These are phyloP conservation scores for Amanita inopinata DNA, from an alignment of 768 basidiomycete species.

Conservation along the genomic window DNA sequence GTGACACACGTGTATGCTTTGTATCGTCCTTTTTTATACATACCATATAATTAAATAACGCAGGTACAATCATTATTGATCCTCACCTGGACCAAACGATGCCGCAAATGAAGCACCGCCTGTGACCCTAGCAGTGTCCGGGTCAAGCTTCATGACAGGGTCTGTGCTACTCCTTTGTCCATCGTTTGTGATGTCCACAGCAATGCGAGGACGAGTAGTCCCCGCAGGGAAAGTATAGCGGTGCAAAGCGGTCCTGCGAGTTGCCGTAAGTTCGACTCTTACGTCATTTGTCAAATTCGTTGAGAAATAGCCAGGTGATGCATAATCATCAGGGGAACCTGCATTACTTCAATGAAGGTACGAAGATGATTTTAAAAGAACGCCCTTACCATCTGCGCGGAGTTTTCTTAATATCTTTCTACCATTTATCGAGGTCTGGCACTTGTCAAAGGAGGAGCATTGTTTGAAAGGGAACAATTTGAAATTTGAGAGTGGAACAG, in stretches of 20 bases:
- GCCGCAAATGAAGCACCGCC: conserved; percentile 40
- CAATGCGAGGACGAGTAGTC: conserved; percentile 39
- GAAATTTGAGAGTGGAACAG: conserved; percentile 49
- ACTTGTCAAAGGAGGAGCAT: conserved; percentile 44
- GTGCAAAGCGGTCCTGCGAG: conserved; percentile 49
- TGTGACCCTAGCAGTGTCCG: conserved; percentile 37
- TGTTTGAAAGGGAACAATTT: conserved; percentile 46
- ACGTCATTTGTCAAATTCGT: conserved; percentile 51
- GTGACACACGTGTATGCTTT: conserved; percentile 50
- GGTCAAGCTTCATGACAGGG: conserved; percentile 39
- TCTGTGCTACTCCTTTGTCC: conserved; percentile 42
- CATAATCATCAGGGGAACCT: conserved; percentile 52
- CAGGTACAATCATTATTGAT: background rate
- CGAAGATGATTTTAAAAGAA: background rate
- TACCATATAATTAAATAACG: background rate
- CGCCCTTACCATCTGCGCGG: conserved; percentile 35
- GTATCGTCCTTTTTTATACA: conserved; percentile 34
- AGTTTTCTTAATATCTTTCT: conserved; percentile 40
- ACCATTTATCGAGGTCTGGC: conserved; percentile 34
- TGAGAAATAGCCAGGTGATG: conserved; percentile 59
- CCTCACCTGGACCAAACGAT: conserved; percentile 44
- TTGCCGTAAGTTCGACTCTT: conserved; percentile 50
- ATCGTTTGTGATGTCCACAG: conserved; percentile 56
- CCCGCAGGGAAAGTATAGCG: conserved; percentile 45
- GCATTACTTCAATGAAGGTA: background rate